Base-by-base conservation (phyloP, 2,329 filamentous ascomycete species). In the Monosporascus cannonballus region DNA sequence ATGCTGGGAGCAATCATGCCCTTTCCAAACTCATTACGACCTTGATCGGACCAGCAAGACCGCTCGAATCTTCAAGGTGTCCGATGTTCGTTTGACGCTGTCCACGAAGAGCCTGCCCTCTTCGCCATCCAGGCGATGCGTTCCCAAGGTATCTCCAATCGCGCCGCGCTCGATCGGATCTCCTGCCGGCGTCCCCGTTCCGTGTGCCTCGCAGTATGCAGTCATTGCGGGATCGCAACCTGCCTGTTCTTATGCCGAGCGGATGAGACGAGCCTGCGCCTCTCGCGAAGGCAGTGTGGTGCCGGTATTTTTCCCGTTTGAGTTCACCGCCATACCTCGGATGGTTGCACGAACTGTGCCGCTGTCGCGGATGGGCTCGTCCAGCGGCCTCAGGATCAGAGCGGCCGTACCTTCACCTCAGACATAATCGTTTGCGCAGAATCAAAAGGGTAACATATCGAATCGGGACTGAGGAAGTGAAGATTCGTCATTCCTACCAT, bases 61-160 rank as follows among this genome's bases (percentile, higher is more conserved):
- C 59, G 4, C 52, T 46, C 22, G 38, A 41, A 6, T 49, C 53
- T 50, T 61, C 59, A 11, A 53, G 25, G 48, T 62, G 59, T 17
- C 59, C 59, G 4, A 61, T 51, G 50, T 58, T 59, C 15, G 53
- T 48, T 60, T 63, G 27, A 59, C 49, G 25, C 55, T 55, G 20
- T 53, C 57, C 8, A 55, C 51, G 25, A 56, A 22, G 6, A 54
- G 24, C 22, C 44, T 45, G 15, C 51, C 25, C 2, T 45, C 34
- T 14, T 27, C 20, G 17, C 25, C 18, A 27, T 25, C 20, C 17
- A 25, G 36, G 18, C 50, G 36, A 18, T 48, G 17, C 3, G 9
- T 6, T 24, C 41, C 18, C 34, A 52, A 25, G 4, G 34, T 22
- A 17, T 22, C n/a, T n/a, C 50, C 50, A 11, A 52, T 36, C 6